phyloP scores from a whole-genome alignment of 2,329 filamentous ascomycete species.

The Colletotrichum godetiae region DNA sequence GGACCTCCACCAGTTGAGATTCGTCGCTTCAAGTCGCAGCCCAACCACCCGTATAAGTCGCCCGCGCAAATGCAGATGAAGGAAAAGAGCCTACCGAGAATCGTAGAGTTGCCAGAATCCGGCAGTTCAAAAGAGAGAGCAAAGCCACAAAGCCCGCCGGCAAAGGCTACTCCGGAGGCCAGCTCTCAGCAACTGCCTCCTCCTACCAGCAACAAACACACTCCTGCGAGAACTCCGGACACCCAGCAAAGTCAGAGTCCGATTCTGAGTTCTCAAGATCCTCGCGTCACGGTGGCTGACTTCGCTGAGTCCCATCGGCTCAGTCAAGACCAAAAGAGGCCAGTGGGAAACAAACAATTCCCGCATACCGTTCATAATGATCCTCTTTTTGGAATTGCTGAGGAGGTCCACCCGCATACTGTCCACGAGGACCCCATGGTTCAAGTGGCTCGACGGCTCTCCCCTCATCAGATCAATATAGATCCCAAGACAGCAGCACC shows the following conservation, averaged over 20 bases:
- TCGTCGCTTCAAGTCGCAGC: slow-evolving; percentile 20
- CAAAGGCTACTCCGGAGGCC: neutral
- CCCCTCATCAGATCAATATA: slow-evolving; percentile 14
- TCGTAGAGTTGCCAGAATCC: slow-evolving; percentile 12
- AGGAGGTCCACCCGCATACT: slow-evolving; percentile 17
- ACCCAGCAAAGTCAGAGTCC: slow-evolving; percentile 20
- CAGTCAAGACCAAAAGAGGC: slow-evolving; percentile 9
- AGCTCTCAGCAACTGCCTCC: neutral
- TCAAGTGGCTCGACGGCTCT: neutral
- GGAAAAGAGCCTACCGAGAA: neutral
- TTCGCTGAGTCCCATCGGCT: slow-evolving; percentile 18
- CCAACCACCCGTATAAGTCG: slow-evolving; percentile 8
- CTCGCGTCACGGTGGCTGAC: slow-evolving; percentile 1
- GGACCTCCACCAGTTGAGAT: slow-evolving; percentile 15
- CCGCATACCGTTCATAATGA: slow-evolving; percentile 19
- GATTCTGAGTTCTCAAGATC: neutral
- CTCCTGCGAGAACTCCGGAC: slow-evolving; percentile 25
- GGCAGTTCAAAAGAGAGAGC: neutral
- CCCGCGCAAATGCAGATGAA: slow-evolving; percentile 20
- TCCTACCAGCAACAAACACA: neutral
- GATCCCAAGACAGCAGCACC: neutral
- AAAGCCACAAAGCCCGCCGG: neutral
- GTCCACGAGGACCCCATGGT: slow-evolving; percentile 16
- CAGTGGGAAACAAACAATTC: neutral
- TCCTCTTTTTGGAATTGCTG: slow-evolving; percentile 14